Conservation (phyloP, 805 yeast species). For the Starmerella apicola region DNA sequence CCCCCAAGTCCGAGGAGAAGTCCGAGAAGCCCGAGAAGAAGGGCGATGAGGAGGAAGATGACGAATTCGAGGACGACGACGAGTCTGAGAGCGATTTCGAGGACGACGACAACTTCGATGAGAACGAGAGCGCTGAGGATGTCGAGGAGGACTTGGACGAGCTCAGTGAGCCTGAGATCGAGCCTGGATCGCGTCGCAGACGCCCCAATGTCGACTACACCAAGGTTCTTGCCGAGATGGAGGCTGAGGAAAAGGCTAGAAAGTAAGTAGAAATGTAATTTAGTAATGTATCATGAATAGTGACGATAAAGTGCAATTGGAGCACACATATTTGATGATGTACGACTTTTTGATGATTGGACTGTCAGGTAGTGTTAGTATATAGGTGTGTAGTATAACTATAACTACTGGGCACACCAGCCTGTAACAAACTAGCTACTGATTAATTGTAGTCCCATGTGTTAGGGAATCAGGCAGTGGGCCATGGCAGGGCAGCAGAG, state of each 20-base stretch:
- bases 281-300: too few relatives aligned
- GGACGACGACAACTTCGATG: conserved; percentile 46
- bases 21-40: conserved; percentile 10
- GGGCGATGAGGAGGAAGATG: conserved; percentile 28
- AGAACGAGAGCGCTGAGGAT: conserved; percentile 44
- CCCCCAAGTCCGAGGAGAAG: conserved; percentile 19
- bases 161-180: conserved; percentile 67
- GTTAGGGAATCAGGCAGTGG: too few relatives aligned
- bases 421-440: too few relatives aligned
- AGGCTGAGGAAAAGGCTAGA: conserved; percentile 31
- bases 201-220: conserved; percentile 78
- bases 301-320: too few relatives aligned
- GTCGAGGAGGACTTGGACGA: conserved; percentile 27
- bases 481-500: too few relatives aligned
- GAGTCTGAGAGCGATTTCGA: conserved; percentile 35
- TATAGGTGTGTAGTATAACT: neutral
- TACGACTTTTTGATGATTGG: too few relatives aligned
- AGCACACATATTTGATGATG: too few relatives aligned
- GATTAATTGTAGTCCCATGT: too few relatives aligned
- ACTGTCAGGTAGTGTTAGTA: too few relatives aligned
- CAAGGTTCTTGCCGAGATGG: conserved; percentile 64
- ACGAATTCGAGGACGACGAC: conserved; percentile 14
- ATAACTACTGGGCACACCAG: too few relatives aligned
- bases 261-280: conserved; percentile 1
- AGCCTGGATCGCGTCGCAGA: conserved; percentile 71